Evolutionary conservation across 2,329 filamentous ascomycete species (phyloP).

Genomic region (Epichloe sibirici): DNA sequence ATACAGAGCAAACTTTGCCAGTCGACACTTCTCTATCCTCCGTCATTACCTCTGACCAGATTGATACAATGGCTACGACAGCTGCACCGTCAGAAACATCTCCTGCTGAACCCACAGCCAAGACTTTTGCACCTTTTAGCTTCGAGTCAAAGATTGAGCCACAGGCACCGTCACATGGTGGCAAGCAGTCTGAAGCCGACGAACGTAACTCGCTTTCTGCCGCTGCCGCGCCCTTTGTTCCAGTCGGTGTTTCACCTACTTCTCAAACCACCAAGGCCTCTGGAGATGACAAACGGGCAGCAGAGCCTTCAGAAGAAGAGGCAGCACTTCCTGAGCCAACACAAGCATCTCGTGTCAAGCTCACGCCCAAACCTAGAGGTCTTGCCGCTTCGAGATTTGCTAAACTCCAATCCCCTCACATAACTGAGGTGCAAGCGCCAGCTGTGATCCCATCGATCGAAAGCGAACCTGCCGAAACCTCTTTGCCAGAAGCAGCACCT

Average conservation of each 20-base stretch:
- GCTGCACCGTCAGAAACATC: slow-evolving; percentile 42
- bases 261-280: slow-evolving; percentile 6
- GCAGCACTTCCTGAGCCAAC: slow-evolving; percentile 5
- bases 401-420: slow-evolving; percentile 22
- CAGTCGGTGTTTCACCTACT: slow-evolving; percentile 23
- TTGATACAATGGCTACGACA: slow-evolving; percentile 40
- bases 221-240: slow-evolving; percentile 56
- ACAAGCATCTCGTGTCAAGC: slow-evolving; percentile 19
- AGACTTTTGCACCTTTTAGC: slow-evolving; percentile 43
- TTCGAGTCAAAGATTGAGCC: slow-evolving; percentile 39
- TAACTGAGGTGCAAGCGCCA: slow-evolving; percentile 13
- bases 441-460: slow-evolving; percentile 20
- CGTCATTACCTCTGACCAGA: slow-evolving; percentile 37
- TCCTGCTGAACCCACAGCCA: slow-evolving; percentile 34
- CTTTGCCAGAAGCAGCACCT: neutral
- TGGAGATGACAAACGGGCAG: neutral
- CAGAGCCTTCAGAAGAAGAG: neutral
- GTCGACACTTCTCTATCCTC: slow-evolving; percentile 43
- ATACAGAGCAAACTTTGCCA: slow-evolving; percentile 26
- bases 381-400: slow-evolving; percentile 34
- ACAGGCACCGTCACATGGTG: slow-evolving; percentile 36
- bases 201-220: slow-evolving; percentile 47
- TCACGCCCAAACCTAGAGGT: slow-evolving; percentile 24
- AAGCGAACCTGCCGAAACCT: slow-evolving; percentile 7
- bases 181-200: slow-evolving; percentile 27